Conservation (phyloP, 257 asterid species). For the Orobanche coerulescens region DNA sequence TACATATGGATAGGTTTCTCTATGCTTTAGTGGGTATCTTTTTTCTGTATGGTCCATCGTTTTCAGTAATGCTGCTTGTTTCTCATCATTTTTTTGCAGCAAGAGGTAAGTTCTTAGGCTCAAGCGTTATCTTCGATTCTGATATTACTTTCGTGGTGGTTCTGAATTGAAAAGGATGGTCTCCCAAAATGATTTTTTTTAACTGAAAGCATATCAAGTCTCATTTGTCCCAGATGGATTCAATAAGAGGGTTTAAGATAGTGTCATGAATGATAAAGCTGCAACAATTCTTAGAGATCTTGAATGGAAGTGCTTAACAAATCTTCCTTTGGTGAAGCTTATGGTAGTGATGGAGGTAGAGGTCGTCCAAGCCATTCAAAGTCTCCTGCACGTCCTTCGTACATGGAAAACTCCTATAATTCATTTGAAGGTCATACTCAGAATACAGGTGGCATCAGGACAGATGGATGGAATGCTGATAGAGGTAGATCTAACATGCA, state of each 20-base stretch:
- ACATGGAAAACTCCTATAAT: slow-evolving; percentile 40
- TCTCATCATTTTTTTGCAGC: slow-evolving; percentile 62
- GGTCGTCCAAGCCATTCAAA: slow-evolving; percentile 73
- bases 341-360: slow-evolving; percentile 87
- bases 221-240: slow-evolving; percentile 57
- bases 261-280: slow-evolving; percentile 75
- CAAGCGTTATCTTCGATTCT: slow-evolving; percentile 79
- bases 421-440: slow-evolving; percentile 65
- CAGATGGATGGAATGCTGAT: slow-evolving; percentile 64
- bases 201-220: slow-evolving; percentile 60
- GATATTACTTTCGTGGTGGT: slow-evolving; percentile 69
- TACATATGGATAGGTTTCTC: slow-evolving; percentile 11
- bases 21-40: slow-evolving; percentile 1
- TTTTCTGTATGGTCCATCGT: slow-evolving; percentile 17
- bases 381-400: slow-evolving; percentile 68
- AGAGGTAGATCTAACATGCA: slow-evolving; percentile 52
- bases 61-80: slow-evolving; percentile 31
- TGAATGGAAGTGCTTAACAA: slow-evolving; percentile 72
- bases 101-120: slow-evolving; percentile 97
- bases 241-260: slow-evolving; percentile 59
- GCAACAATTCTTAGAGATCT: slow-evolving; percentile 63
- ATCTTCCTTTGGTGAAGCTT: slow-evolving; percentile 98
- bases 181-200: slow-evolving; percentile 41
- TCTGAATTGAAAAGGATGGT: slow-evolving; percentile 67
- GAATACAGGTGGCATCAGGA: slow-evolving; percentile 49